Base-by-base conservation (phyloP, 1,139 yeast genomes). In the Chernovozyma sophiae-reginae region DNA sequence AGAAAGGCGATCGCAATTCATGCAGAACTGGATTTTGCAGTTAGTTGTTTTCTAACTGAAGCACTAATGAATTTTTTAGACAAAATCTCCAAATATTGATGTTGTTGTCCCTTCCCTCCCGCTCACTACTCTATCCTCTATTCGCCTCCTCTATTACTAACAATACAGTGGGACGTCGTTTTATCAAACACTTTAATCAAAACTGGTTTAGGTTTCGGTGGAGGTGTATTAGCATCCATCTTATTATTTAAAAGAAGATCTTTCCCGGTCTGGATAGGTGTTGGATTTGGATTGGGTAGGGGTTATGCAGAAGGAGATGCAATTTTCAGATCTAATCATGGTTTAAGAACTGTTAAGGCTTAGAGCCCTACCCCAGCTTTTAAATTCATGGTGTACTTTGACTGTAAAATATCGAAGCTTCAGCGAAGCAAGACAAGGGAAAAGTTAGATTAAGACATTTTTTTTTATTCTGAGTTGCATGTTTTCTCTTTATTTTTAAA, bases 261-360 rank as follows among this genome's bases (percentile, higher is more conserved):
- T 4, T 92, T 87, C 79, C 97, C 97, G 38, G 97, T 90, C 33
- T 90, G 97, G 96, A 65, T 90, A 43, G 97, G 97, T 48, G 68
- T 87, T 49, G 98, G 97, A 30, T 90, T 92, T 53, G 98, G 98
- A 47, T 75, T 90, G 45, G 98, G 98, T 48, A 84, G 97, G 70
- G 96, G 96, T 37, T 92, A 89, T 65, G 80, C 97, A 45, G 98
- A 92, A 71, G 98, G 97, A 44, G 97, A 92, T 58, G 95, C 97
- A 46, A 85, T 90, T 42, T 90, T 92, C 76, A 83, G 97, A 68
- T 76, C 86, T 19, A 57, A 57, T 53, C 85, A 83, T 44, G 95
- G 95, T 41, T 62, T 81, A 48, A 80, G 94, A 72, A 68, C 79
- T 38, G 78, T 81, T 41, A 79, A 79, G 56, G 85, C 86, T 43